These are phyloP conservation scores for Calonectria fujianensis DNA, from an alignment of 2,329 filamentous ascomycete species.

Conservation along the genomic window DNA sequence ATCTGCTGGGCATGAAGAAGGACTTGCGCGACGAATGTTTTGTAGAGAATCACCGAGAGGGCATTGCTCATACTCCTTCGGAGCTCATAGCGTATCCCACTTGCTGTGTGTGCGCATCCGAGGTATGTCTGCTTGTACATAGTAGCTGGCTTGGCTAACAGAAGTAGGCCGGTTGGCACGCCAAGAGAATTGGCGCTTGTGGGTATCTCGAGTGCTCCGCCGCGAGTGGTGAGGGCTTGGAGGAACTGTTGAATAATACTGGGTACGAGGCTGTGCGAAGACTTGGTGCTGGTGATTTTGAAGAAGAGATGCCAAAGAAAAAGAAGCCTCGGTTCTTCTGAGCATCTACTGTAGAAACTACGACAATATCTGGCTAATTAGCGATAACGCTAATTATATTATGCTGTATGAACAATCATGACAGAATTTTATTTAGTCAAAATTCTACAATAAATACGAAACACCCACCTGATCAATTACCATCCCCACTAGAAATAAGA, in stretches of 20 bases:
- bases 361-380: no score
- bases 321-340: constrained; percentile 46
- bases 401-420: not conserved
- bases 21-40: constrained; percentile 55
- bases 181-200: constrained; percentile 55
- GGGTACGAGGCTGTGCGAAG: constrained; percentile 51
- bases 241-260: constrained; percentile 55
- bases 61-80: constrained; percentile 30
- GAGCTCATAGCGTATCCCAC: constrained; percentile 49
- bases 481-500: not conserved
- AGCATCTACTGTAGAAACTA: not conserved
- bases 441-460: not conserved
- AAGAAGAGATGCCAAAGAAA: constrained; percentile 42
- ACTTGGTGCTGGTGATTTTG: constrained; percentile 40
- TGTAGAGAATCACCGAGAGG: constrained; percentile 47
- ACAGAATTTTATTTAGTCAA: not conserved
- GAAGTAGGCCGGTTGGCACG: constrained; percentile 58
- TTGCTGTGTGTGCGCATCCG: constrained; percentile 57
- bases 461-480: not conserved
- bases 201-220: constrained; percentile 62
- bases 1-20: constrained; percentile 61
- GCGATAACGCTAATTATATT: not conserved
- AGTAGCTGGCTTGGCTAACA: constrained; percentile 23
- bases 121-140: constrained; percentile 45
- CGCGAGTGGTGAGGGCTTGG: constrained; percentile 59